Base-by-base conservation (phyloP, 306 rosid species). In the Castanea crenata region DNA sequence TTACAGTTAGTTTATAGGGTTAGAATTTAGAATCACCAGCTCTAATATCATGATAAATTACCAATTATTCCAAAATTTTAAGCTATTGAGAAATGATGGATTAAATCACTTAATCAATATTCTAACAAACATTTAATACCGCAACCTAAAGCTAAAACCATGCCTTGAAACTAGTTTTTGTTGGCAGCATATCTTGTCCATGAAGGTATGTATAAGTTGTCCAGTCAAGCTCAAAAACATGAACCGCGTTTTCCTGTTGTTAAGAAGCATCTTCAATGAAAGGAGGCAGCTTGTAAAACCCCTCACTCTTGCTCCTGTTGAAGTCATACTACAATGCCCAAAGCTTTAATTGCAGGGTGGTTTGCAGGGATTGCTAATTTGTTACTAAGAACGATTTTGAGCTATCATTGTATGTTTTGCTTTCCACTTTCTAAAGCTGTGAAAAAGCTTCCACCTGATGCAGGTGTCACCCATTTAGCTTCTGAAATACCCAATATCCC, bases 141-240 rank as follows among this genome's bases (percentile, higher is more conserved):
- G 83, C 78, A 73, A 71, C 76, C 83, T 55, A 56, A 74, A 78
- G 86, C 73, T 76, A 46, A 89, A 78, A 34, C 78, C 65, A 67
- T 76, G 59, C 49, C 74, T 55, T 46, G 80, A 81, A 79, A 59
- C 62, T 2, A 85, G 58, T 77, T 83, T 90, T 69, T 81, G 92
- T 54, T 86, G 92, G 34, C 88, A 77, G 79, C 88, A 83, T 69
- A 94, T 92, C 83, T 85, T 89, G 21, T 91, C 92, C 74, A 81
- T 81, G 88, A 94, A 92, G 75, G 97, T 89, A 78, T 94, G 93
- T 19, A 88, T 82, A 54, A 94, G 91, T 86, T 92, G 98, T 56
- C 88, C 91, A 0, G 94, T 92, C 78, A 94, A 88, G 93, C 61
- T 91, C 90, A 74, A 91, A 94, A 71, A 87, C 98, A 76, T 91